Evolutionary conservation across 306 rosid species (phyloP).

Genomic region (Acacia crassicarpa): DNA sequence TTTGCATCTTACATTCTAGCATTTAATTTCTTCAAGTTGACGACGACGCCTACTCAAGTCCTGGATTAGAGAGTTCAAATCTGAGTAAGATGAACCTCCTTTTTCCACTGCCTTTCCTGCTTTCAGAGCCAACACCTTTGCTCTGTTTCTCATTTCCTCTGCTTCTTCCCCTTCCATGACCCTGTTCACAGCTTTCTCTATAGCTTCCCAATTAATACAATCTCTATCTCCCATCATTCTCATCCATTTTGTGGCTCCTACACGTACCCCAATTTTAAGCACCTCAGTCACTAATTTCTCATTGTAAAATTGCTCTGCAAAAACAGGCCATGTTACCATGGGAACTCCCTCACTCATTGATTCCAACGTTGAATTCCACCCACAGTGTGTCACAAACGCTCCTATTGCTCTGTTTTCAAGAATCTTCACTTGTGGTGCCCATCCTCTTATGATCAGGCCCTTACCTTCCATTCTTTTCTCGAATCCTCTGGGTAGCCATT

Average conservation of each 20-base stretch:
- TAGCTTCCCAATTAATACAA: constrained; percentile 3
- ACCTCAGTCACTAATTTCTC: constrained; percentile 42
- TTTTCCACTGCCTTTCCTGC: constrained; percentile 31
- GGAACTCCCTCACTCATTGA: neutral
- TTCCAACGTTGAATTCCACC: neutral
- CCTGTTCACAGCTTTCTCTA: constrained; percentile 17
- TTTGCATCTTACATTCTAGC: no score
- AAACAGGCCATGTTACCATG: constrained; percentile 37
- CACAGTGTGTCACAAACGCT: constrained; percentile 1
- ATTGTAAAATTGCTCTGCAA: constrained; percentile 42
- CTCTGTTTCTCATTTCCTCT: constrained; percentile 32
- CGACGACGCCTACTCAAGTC: neutral
- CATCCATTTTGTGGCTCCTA: constrained; percentile 26
- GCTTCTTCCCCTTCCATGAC: constrained; percentile 30
- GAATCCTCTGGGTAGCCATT: neutral
- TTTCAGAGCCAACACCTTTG: neutral
- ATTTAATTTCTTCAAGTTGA: neutral
- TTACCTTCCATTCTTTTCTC: neutral
- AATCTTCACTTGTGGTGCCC: neutral
- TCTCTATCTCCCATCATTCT: constrained; percentile 9
- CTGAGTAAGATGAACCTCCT: constrained; percentile 29
- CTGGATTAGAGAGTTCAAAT: neutral
- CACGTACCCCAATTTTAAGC: constrained; percentile 32
- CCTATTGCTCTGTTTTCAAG: neutral
- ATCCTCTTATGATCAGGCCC: neutral